Percentiles rank a stretch among this genome's conserved stretches.
Evolutionary conservation across 805 yeast genomes (phyloP).

Genomic region (Candida wancherniae): DNA sequence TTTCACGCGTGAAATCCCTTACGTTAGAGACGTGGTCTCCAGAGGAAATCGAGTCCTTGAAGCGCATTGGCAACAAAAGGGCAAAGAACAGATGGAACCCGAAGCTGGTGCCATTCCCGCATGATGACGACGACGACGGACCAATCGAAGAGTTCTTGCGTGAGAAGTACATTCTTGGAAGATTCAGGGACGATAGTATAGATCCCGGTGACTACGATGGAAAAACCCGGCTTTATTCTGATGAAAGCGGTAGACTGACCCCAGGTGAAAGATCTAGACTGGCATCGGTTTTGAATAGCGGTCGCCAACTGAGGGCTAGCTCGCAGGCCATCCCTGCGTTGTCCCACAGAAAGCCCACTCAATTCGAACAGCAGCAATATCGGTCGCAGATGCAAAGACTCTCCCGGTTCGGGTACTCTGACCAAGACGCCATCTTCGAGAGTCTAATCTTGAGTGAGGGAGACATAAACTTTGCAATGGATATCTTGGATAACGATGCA

Average conservation of each 20-base stretch:
- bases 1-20: slow-evolving; percentile 66
- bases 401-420: slow-evolving; percentile 49
- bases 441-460: slow-evolving; percentile 60
- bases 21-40: slow-evolving; percentile 67
- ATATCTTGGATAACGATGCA: slow-evolving; percentile 44
- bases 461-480: slow-evolving; percentile 53
- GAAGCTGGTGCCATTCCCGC: slow-evolving; percentile 63
- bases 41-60: slow-evolving; percentile 45
- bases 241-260: slow-evolving; percentile 15
- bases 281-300: slow-evolving; percentile 5
- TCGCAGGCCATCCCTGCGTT: slow-evolving; percentile 33
- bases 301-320: slow-evolving; percentile 5
- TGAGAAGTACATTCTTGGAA: slow-evolving; percentile 65
- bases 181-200: slow-evolving; percentile 42
- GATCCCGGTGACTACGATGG: slow-evolving; percentile 34
- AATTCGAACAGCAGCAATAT: slow-evolving; percentile 49
- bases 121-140: slow-evolving; percentile 59
- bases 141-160: slow-evolving; percentile 55
- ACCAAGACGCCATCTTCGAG: slow-evolving; percentile 56
- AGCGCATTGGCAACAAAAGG: slow-evolving; percentile 56
- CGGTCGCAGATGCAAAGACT: slow-evolving; percentile 41
- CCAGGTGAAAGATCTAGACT: slow-evolving; percentile 14
- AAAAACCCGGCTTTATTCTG: slow-evolving; percentile 16
- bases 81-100: slow-evolving; percentile 66
- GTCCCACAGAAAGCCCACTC: slow-evolving; percentile 49